A percentile compares a stretch with the other conserved stretches of the same genome.
Conservation (phyloP, 441 rosid species). For the Populus tomentosa region DNA sequence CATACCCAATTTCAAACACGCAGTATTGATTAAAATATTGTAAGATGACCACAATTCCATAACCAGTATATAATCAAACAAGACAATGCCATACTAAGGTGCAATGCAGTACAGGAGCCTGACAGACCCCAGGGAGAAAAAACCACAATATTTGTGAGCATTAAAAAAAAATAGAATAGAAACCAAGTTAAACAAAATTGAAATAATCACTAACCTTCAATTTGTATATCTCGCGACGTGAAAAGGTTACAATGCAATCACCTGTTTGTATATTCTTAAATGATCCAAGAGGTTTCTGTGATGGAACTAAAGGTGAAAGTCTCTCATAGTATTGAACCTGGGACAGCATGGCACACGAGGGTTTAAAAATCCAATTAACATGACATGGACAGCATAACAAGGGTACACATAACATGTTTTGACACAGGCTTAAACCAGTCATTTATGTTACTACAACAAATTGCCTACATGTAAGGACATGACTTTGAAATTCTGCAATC, state of each 20-base stretch:
- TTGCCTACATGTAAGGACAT: not conserved
- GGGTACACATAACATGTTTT: not conserved
- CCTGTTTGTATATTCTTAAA: constrained; percentile 62
- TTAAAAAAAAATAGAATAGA: not conserved
- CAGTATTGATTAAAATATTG: not conserved
- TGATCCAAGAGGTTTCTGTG: constrained; percentile 56
- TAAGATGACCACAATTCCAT: not conserved
- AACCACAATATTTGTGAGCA: not conserved
- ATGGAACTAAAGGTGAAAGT: constrained; percentile 78
- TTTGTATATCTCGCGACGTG: constrained; percentile 58
- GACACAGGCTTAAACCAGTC: not conserved
- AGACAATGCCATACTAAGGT: not conserved
- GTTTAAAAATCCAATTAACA: not conserved
- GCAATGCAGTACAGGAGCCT: not conserved
- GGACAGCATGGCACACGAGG: constrained; percentile 14
- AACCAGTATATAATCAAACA: not conserved
- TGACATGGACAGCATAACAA: not conserved
- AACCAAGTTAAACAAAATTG: constrained; percentile 4
- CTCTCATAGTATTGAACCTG: constrained; percentile 73
- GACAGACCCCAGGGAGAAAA: not conserved
- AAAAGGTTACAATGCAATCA: constrained; percentile 85
- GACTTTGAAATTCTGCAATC: not conserved
- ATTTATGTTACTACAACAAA: not conserved
- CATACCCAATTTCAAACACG: not conserved
- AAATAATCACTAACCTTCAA: constrained; percentile 51